Base-by-base conservation (phyloP, 139 green algal species). In the Asterochloris erici region DNA sequence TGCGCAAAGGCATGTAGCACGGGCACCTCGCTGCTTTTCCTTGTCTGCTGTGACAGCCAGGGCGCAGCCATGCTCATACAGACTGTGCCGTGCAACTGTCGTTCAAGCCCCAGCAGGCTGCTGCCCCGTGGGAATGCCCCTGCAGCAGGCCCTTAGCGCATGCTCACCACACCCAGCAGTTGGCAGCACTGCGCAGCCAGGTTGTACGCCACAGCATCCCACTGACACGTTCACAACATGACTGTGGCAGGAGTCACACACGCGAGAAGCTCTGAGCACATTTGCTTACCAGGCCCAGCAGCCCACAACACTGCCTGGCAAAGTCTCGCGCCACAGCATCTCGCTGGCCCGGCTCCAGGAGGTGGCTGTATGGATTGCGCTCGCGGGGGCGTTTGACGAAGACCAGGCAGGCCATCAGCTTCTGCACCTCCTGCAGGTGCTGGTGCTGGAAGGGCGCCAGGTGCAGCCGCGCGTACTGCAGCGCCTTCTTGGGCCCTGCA, bases 361-460 rank as follows among this genome's bases (percentile, higher is more conserved):
- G 87, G 68, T 95, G 87, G 16, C 84, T 85, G 68, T 98, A 88
- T 62, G 90, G 76, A 68, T 79, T 83, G 61, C 73, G 26, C 47
- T 76, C 17, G 9, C 71, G 80, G 23, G 90, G 81, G 2, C 88
- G 83, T 68, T 85, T 85, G 10, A 83, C 73, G 74, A 88, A 98
- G 61, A 96, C 85, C 75, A 99, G 83, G 87, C 87, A 93, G 54
- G 93, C 97, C 93, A 99, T 98, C 68, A 99, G 90, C 14, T 88
- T 89, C 87, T 95, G 90, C 27, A 98, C 96, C 15, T 94, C 87
- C 9, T 71, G 23, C 84, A 97, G 86, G 63, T 94, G 81, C 10
- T 17, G 79, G 14, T 16, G 26, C 23, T 85, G 61, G 28, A 94
- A 88, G 10, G 73, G 78, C 0, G 14, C 54, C 78, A 99, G 95